Evolutionary conservation across 2,329 filamentous ascomycete genomes (phyloP).

Genomic region (Penicillium sumatraense): DNA sequence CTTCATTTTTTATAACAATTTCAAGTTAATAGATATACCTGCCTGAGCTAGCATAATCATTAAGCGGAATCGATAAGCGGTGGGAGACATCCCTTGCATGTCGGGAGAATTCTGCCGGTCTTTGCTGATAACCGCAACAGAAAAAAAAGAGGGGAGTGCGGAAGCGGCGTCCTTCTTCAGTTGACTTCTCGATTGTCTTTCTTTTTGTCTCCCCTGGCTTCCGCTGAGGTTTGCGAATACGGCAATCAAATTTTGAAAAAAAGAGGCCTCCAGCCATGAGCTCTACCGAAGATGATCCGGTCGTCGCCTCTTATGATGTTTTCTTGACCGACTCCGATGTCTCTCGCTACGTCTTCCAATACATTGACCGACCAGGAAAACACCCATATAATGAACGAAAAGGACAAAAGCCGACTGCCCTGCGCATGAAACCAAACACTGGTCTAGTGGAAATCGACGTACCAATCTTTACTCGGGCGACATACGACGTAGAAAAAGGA

Average conservation of each 20-base stretch:
- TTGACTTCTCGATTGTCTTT: not conserved
- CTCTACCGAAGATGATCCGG: conserved; percentile 60
- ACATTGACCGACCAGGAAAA: conserved; percentile 69
- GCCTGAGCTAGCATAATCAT: no score
- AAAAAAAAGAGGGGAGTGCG: conserved; percentile 16
- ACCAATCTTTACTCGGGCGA: conserved; percentile 71
- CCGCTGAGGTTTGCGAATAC: not conserved
- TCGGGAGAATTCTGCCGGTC: not conserved
- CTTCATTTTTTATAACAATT: no score
- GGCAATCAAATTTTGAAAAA: not conserved
- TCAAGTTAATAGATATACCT: no score
- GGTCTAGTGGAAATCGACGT: conserved; percentile 92
- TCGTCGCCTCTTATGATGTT: conserved; percentile 78
- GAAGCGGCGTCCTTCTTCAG: not conserved
- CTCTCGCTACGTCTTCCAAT: conserved; percentile 82
- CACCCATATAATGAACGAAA: conserved; percentile 64
- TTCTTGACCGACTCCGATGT: conserved; percentile 78
- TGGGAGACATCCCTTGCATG: not conserved
- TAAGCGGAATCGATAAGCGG: conserved; percentile 7
- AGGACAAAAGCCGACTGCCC: conserved; percentile 65
- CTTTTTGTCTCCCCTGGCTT: not conserved
- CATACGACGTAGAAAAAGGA: conserved; percentile 85
- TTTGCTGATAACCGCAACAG: conserved; percentile 11
- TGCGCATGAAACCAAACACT: conserved; percentile 80
- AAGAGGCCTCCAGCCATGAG: conserved; percentile 13